A percentile compares a stretch with the other conserved stretches of the same genome.
These are phyloP conservation scores for Ophiognomonia clavigignenti-juglandacearum DNA, from an alignment of 2,329 filamentous ascomycete genomes.

Conservation along the genomic window DNA sequence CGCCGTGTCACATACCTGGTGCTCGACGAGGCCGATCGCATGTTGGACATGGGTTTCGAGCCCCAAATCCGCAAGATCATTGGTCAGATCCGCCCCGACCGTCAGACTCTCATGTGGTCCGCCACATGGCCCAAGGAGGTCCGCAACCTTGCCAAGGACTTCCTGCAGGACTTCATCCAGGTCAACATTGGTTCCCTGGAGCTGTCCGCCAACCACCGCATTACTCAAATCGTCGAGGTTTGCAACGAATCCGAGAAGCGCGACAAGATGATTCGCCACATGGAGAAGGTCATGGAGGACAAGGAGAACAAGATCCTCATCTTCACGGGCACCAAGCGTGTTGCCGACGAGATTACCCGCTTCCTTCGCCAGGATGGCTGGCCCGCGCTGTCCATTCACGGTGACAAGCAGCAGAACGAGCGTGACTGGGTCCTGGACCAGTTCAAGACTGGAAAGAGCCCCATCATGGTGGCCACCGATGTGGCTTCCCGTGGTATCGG, in stretches of 20 bases:
- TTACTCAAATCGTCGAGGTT: constrained; percentile 96
- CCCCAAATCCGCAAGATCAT: constrained; percentile 99
- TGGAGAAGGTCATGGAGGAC: constrained; percentile 97
- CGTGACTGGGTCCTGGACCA: constrained; percentile 99
- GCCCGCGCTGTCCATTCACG: constrained; percentile 96
- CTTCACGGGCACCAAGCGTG: constrained; percentile 90
- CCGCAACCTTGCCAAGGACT: constrained; percentile 83
- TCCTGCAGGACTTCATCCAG: constrained; percentile 94
- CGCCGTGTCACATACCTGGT: constrained; percentile 97
- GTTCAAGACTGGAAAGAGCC: constrained; percentile 99
- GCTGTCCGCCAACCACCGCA: constrained; percentile 92
- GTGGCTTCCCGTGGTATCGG: constrained; percentile 99
- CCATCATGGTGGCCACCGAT: constrained; percentile 99
- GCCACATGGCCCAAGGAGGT: constrained; percentile 99
- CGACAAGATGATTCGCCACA: constrained; percentile 92
- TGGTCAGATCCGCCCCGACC: constrained; percentile 91
- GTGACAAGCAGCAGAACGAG: constrained; percentile 99
- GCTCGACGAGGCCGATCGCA: constrained; percentile 97
- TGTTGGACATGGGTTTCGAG: constrained; percentile 99
- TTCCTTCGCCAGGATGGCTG: constrained; percentile 97
- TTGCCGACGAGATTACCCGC: constrained; percentile 95
- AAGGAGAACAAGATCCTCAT: constrained; percentile 93
- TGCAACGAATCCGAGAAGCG: constrained; percentile 96
- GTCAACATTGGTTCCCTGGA: constrained; percentile 98
- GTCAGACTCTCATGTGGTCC: constrained; percentile 99